These are phyloP conservation scores for Penicillium sp. DNA, from an alignment of 2,329 filamentous ascomycete species.

Conservation along the genomic window DNA sequence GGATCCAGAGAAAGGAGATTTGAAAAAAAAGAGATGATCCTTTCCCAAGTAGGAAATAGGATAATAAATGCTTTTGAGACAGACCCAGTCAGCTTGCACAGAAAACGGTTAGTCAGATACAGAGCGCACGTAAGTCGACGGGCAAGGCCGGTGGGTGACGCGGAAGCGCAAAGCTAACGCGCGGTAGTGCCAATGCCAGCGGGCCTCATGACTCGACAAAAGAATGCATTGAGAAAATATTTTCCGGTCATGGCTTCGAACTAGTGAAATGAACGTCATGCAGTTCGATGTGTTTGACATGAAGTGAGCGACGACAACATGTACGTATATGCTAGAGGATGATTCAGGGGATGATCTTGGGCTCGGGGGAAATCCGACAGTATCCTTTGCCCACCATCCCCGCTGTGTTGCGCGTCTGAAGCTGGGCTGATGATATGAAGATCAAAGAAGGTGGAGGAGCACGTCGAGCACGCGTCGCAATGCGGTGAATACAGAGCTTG, in stretches of 20 bases:
- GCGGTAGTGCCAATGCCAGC: conserved; percentile 12
- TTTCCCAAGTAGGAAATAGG: neutral
- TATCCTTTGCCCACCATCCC: neutral
- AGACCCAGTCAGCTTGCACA: neutral
- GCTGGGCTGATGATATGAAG: conserved; percentile 10
- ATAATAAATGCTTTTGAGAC: neutral
- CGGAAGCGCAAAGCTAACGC: conserved; percentile 17
- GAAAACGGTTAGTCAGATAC: conserved; percentile 1
- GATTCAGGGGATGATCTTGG: neutral
- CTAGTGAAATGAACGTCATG: neutral
- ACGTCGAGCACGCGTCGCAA: neutral
- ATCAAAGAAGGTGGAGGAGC: neutral
- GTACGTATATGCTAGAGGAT: neutral
- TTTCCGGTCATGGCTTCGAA: neutral
- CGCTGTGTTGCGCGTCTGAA: conserved; percentile 9
- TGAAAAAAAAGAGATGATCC: neutral
- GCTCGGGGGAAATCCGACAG: neutral
- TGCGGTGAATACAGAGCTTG: neutral
- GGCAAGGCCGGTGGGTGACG: conserved; percentile 10
- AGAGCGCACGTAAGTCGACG: conserved; percentile 8
- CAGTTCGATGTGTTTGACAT: neutral
- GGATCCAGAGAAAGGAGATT: neutral
- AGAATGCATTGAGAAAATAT: neutral
- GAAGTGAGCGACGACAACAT: neutral
- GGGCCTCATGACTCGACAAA: conserved; percentile 3